These are phyloP conservation scores for Hippophae tibetana DNA, from an alignment of 306 rosid species.

Conservation along the genomic window DNA sequence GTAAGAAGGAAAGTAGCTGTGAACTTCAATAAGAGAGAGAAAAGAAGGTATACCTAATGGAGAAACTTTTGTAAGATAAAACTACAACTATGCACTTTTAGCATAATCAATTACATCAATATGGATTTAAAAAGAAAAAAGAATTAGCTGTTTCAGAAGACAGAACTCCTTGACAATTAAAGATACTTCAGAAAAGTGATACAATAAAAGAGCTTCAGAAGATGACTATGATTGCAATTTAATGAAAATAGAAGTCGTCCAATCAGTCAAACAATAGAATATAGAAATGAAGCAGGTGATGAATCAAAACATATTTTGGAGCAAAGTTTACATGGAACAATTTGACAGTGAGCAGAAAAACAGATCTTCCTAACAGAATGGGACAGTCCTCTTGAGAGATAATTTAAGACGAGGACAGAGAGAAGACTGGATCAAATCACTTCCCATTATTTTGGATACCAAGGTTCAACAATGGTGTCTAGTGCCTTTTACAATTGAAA, in stretches of 20 bases:
- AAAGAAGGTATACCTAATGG: not conserved
- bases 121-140: not conserved
- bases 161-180: not conserved
- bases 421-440: too few relatives aligned
- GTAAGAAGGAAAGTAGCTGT: slow-evolving; percentile 9
- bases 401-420: too few relatives aligned
- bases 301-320: not conserved
- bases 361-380: too few relatives aligned
- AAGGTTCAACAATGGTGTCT: too few relatives aligned
- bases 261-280: not conserved
- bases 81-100: not conserved
- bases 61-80: not conserved
- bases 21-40: slow-evolving; percentile 8
- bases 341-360: too few relatives aligned
- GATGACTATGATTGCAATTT: not conserved
- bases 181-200: not conserved
- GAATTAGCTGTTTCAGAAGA: not conserved
- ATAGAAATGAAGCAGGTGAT: not conserved
- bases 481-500: too few relatives aligned
- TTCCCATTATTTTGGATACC: too few relatives aligned
- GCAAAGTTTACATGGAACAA: too few relatives aligned
- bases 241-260: not conserved
- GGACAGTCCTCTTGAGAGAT: too few relatives aligned
- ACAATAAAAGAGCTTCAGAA: not conserved
- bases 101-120: too few relatives aligned